These are phyloP conservation scores for Suillus lakei DNA, from an alignment of 768 basidiomycete species.

Conservation along the genomic window DNA sequence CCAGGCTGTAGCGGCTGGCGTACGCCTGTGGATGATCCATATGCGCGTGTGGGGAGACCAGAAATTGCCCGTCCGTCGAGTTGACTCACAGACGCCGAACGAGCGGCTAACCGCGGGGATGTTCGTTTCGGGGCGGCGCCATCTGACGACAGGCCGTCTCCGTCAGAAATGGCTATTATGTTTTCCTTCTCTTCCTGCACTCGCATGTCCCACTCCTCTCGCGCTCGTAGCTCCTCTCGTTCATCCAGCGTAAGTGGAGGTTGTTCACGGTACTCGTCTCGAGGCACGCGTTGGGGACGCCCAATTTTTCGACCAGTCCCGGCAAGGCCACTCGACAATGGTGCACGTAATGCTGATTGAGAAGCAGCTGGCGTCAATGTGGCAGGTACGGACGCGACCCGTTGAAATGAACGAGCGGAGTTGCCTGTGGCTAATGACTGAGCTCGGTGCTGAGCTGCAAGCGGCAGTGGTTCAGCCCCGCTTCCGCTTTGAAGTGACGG, in stretches of 20 bases:
- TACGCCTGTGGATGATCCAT: constrained; percentile 29
- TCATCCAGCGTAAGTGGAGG: constrained; percentile 33
- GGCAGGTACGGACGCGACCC: constrained; percentile 67
- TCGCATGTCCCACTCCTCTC: constrained; percentile 34
- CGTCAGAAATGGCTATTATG: constrained; percentile 30
- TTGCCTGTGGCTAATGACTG: constrained; percentile 26
- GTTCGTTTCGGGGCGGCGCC: constrained; percentile 21
- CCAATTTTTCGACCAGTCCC: constrained; percentile 39
- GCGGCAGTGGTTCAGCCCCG: constrained; percentile 22
- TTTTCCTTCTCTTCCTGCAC: constrained; percentile 48
- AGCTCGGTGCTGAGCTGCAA: constrained; percentile 34
- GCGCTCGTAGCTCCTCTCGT: constrained; percentile 37
- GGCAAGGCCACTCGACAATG: constrained; percentile 37
- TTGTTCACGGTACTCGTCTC: constrained; percentile 39
- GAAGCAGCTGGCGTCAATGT: constrained; percentile 33
- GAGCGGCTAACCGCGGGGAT: constrained; percentile 34
- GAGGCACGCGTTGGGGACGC: constrained; percentile 42
- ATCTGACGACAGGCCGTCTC: constrained; percentile 31
- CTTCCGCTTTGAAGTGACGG: constrained; percentile 41
- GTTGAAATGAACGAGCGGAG: constrained; percentile 61
- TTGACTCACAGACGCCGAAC: constrained; percentile 38
- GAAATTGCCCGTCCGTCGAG: constrained; percentile 40
- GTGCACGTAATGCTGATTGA: constrained; percentile 33
- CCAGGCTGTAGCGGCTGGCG: constrained; percentile 44
- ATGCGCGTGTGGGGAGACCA: constrained; percentile 36